Conservation (phyloP, 2,329 filamentous ascomycete genomes). For the Penicillium decumbens region DNA sequence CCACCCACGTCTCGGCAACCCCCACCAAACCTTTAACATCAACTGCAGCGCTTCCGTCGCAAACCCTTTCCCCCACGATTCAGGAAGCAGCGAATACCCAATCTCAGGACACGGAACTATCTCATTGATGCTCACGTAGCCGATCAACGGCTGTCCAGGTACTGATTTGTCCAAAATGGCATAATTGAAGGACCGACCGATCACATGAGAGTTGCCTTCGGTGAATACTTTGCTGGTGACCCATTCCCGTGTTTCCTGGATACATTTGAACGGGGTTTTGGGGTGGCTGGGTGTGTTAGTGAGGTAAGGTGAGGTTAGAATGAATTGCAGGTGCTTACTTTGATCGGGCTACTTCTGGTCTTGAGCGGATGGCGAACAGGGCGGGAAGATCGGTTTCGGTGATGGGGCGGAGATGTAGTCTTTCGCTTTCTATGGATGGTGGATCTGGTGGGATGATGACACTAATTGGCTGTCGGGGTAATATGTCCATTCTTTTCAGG, state of each 20-base stretch:
- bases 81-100: slow-evolving; percentile 24
- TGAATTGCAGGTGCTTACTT: slow-evolving; percentile 14
- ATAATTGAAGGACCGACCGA: slow-evolving; percentile 23
- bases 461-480: slow-evolving; percentile 13
- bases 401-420: slow-evolving; percentile 23
- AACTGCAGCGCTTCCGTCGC: slow-evolving; percentile 25
- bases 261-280: slow-evolving; percentile 19
- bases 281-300: slow-evolving; percentile 17
- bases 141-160: slow-evolving; percentile 15
- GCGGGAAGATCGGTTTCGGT: slow-evolving; percentile 16
- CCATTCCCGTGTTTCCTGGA: slow-evolving; percentile 24
- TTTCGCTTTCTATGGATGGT: slow-evolving; percentile 16
- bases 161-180: slow-evolving; percentile 19
- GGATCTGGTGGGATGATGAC: slow-evolving; percentile 9
- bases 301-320: background rate
- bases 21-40: slow-evolving; percentile 26
- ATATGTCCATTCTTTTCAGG: background rate
- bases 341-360: slow-evolving; percentile 23
- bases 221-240: slow-evolving; percentile 20
- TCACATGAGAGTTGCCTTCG: slow-evolving; percentile 13
- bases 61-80: slow-evolving; percentile 26
- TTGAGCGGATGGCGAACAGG: slow-evolving; percentile 23
- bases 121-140: slow-evolving; percentile 22
- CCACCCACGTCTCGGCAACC: slow-evolving; percentile 8
- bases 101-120: slow-evolving; percentile 22